Percentiles rank a stretch among this genome's conserved stretches.
phyloP scores from a whole-genome alignment of 2,329 filamentous ascomycete genomes.

The Aspergillus sojae region DNA sequence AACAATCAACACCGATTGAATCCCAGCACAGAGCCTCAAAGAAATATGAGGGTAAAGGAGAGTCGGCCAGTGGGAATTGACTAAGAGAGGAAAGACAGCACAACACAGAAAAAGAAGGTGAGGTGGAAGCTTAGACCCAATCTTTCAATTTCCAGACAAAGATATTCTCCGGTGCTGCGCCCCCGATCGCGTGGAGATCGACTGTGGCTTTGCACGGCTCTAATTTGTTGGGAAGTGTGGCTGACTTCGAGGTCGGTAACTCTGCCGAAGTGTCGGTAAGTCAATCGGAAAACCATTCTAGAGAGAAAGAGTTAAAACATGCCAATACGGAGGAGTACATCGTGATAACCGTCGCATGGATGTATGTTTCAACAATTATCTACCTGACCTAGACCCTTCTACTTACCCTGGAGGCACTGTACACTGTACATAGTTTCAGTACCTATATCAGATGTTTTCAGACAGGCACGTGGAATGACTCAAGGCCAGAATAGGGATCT shows the following conservation, averaged over 20 bases:
- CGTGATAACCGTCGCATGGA: too few relatives aligned
- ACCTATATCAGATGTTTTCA: neutral
- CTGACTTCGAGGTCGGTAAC: neutral
- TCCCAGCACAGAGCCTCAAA: constrained; percentile 6
- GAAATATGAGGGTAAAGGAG: neutral
- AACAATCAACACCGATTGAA: constrained; percentile 20
- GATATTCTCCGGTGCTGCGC: constrained; percentile 10
- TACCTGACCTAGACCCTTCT: neutral
- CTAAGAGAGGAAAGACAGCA: neutral
- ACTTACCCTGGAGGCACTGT: neutral
- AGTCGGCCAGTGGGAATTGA: neutral
- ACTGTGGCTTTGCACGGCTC: neutral
- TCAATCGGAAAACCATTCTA: neutral
- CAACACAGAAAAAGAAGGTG: constrained; percentile 1
- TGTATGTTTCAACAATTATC: too few relatives aligned
- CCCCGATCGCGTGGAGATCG: constrained; percentile 7
- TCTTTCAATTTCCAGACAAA: neutral
- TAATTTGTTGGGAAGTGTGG: constrained; percentile 4
- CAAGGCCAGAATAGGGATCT: neutral
- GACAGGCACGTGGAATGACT: neutral
- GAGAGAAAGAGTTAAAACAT: neutral
- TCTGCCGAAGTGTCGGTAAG: neutral
- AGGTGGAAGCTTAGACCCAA: constrained; percentile 6
- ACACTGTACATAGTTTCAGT: neutral
- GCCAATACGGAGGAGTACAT: neutral